Evolutionary conservation across 2,329 filamentous ascomycete genomes (phyloP).

Genomic region (Trichoderma citrinoviride): DNA sequence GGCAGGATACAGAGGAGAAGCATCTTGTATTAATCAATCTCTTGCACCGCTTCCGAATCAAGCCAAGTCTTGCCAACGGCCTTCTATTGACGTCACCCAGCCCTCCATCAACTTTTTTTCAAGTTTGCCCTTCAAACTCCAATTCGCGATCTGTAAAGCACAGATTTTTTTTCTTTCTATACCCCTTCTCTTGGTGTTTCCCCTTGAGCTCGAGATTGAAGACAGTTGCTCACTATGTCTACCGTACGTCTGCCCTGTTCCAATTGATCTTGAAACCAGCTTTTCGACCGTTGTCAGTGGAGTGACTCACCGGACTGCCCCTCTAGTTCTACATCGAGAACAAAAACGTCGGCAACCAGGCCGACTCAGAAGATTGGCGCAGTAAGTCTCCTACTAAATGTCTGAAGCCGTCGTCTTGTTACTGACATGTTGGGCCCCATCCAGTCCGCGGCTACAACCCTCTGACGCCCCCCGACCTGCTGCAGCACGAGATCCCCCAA

Average conservation of each 20-base stretch:
- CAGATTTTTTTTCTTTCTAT: not conserved
- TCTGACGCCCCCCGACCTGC: conserved; percentile 86
- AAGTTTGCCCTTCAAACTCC: not conserved
- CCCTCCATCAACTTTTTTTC: conserved; percentile 1
- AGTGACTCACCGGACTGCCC: conserved; percentile 15
- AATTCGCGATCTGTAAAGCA: not conserved
- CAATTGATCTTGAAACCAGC: not conserved
- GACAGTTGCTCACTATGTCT: conserved; percentile 10
- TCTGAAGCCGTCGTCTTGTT: no score
- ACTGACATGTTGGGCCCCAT: conserved; percentile 17
- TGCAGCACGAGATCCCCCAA: conserved; percentile 85
- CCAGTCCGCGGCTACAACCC: conserved; percentile 87
- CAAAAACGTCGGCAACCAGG: conserved; percentile 72
- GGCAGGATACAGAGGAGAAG: not conserved
- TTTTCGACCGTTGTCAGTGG: conserved; percentile 26
- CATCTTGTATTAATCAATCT: not conserved
- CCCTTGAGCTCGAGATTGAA: not conserved
- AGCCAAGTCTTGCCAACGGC: not conserved
- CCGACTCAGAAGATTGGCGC: conserved; percentile 75
- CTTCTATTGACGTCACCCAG: conserved; percentile 15
- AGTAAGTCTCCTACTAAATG: conserved; percentile 51
- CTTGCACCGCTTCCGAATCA: not conserved
- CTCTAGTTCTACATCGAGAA: conserved; percentile 72
- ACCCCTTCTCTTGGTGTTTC: not conserved
- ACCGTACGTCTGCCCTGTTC: conserved; percentile 4